Percentiles rank a stretch among this genome's conserved stretches.
Conservation (phyloP, 805 yeast genomes). For the Candida germanica region DNA sequence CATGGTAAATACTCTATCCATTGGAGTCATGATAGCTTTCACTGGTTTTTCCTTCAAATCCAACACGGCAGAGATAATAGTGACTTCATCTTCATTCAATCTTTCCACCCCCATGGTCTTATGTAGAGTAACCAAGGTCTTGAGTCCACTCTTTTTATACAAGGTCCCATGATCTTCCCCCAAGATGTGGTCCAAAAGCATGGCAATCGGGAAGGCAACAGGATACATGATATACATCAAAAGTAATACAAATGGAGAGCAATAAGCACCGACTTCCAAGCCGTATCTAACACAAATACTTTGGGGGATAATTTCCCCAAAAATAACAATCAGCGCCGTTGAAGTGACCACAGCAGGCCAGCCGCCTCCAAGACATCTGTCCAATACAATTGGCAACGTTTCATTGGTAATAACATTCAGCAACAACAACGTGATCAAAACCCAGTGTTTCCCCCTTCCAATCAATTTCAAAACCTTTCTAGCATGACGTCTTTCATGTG, state of each 20-base stretch:
- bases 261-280: slow-evolving; percentile 81
- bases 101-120: slow-evolving; percentile 94
- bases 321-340: slow-evolving; percentile 88
- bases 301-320: slow-evolving; percentile 97
- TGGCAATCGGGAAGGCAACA: slow-evolving; percentile 85
- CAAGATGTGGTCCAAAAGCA: slow-evolving; percentile 70
- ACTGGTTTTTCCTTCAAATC: slow-evolving; percentile 92
- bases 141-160: slow-evolving; percentile 87
- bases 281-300: slow-evolving; percentile 92
- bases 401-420: slow-evolving; percentile 92
- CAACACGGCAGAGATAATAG: slow-evolving; percentile 89
- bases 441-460: slow-evolving; percentile 92
- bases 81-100: slow-evolving; percentile 90
- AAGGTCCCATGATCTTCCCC: slow-evolving; percentile 98
- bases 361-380: slow-evolving; percentile 92
- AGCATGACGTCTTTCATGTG: slow-evolving; percentile 65
- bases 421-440: slow-evolving; percentile 79
- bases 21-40: slow-evolving; percentile 88
- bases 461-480: slow-evolving; percentile 67
- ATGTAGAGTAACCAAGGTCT: slow-evolving; percentile 89
- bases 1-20: slow-evolving; percentile 84
- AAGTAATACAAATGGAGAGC: slow-evolving; percentile 80
- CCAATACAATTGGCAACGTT: slow-evolving; percentile 89
- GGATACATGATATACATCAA: slow-evolving; percentile 92
- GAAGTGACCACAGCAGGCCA: slow-evolving; percentile 94